A percentile compares a stretch with the other conserved stretches of the same genome.
phyloP scores from a whole-genome alignment of 2,329 filamentous ascomycete species.

The Penicillium crustosum region DNA sequence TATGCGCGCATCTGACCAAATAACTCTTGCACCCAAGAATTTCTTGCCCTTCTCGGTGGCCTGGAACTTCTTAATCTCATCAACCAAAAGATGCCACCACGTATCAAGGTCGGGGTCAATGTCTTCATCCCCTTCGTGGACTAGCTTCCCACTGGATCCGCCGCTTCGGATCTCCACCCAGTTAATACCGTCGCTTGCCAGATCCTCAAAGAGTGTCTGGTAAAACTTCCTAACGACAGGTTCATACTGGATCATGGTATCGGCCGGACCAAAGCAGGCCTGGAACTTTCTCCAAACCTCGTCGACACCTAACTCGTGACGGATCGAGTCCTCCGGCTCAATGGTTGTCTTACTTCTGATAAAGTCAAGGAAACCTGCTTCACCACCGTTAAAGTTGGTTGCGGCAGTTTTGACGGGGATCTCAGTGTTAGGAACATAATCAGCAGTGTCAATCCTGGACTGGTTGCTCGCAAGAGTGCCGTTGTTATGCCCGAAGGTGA shows the following conservation, averaged over 20 bases:
- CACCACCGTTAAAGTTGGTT: background rate
- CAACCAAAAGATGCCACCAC: background rate
- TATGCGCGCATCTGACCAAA: background rate
- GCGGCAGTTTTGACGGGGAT: background rate
- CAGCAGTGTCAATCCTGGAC: background rate
- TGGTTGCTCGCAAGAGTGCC: background rate
- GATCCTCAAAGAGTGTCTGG: constrained; percentile 63
- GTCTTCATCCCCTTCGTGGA: constrained; percentile 51
- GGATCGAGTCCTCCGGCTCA: background rate
- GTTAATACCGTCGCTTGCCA: constrained; percentile 74
- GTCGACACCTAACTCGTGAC: background rate
- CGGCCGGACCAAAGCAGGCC: background rate
- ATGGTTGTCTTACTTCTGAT: background rate
- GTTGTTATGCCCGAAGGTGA: background rate
- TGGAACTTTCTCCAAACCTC: constrained; percentile 1
- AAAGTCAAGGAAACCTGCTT: background rate
- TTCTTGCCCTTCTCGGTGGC: background rate
- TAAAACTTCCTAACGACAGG: constrained; percentile 47
- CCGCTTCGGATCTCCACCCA: constrained; percentile 79
- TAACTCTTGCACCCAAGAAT: background rate
- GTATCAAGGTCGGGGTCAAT: background rate
- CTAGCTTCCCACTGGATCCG: constrained; percentile 69
- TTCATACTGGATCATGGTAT: background rate
- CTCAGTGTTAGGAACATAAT: background rate
- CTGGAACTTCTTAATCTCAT: background rate